These are phyloP conservation scores for Polygonum aviculare DNA, from an alignment of 148 eudicot species.

Conservation along the genomic window DNA sequence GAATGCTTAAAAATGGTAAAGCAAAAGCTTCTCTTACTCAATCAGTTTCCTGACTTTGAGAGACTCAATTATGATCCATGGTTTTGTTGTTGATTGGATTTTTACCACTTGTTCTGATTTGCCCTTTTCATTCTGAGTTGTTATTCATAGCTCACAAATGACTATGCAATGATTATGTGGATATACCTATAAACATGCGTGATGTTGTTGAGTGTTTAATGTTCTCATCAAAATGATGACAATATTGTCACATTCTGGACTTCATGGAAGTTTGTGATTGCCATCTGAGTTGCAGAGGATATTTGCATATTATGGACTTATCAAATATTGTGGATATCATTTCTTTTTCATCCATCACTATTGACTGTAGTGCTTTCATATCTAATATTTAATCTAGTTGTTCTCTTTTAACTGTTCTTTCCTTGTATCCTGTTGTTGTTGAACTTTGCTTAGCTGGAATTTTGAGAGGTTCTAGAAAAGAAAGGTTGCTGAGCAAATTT, in stretches of 20 bases:
- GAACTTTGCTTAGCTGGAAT: conserved; percentile 54
- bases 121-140: neutral
- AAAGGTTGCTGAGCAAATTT: conserved; percentile 87
- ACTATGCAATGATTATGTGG: neutral
- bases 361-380: neutral
- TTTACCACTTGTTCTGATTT: neutral
- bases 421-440: neutral
- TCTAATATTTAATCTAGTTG: neutral
- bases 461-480: conserved; percentile 92
- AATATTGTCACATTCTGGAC: neutral
- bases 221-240: neutral
- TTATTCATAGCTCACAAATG: neutral
- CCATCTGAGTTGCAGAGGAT: neutral
- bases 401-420: neutral
- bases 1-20: neutral
- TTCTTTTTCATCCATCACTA: neutral
- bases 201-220: neutral
- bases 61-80: neutral
- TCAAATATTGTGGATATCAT: neutral
- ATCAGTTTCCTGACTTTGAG: neutral
- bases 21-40: neutral
- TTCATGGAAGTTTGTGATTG: neutral
- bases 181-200: neutral
- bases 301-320: no score
- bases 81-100: neutral